Conservation (phyloP, 2,329 filamentous ascomycete genomes). For the Fonsecaea pedrosoi region DNA sequence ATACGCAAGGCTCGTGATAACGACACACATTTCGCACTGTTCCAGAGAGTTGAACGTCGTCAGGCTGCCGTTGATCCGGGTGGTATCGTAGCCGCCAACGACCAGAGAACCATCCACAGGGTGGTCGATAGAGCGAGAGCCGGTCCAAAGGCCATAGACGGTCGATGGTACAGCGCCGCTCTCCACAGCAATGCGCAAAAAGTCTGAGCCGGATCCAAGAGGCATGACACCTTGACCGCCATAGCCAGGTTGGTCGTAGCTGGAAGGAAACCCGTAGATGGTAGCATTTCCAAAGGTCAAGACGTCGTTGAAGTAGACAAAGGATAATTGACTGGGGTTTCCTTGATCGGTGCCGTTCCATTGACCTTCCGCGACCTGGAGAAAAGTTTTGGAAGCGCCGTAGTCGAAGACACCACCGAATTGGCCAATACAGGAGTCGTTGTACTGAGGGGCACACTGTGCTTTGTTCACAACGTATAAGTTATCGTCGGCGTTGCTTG, state of each 20-base stretch:
- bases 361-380: conserved; percentile 29
- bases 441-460: conserved; percentile 35
- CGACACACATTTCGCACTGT: conserved; percentile 33
- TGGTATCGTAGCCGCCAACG: conserved; percentile 38
- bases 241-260: conserved; percentile 36
- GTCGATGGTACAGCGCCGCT: conserved; percentile 31
- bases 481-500: conserved; percentile 32
- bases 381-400: conserved; percentile 27
- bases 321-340: conserved; percentile 27
- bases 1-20: conserved; percentile 33
- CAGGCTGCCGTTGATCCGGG: conserved; percentile 32
- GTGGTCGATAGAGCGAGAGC: conserved; percentile 31
- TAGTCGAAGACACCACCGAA: conserved; percentile 38
- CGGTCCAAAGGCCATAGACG: conserved; percentile 36
- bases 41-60: conserved; percentile 28
- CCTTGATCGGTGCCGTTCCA: conserved; percentile 33
- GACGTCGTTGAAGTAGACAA: conserved; percentile 37
- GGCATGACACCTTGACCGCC: conserved; percentile 36
- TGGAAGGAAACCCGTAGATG: conserved; percentile 32
- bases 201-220: conserved; percentile 34
- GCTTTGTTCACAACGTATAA: conserved; percentile 37
- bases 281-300: conserved; percentile 33
- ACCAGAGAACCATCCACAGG: conserved; percentile 35
- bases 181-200: conserved; percentile 32
- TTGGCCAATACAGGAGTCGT: conserved; percentile 31